Conservation (phyloP, 1,284 basidiomycete genomes). For the Trichosporon inkin region DNA sequence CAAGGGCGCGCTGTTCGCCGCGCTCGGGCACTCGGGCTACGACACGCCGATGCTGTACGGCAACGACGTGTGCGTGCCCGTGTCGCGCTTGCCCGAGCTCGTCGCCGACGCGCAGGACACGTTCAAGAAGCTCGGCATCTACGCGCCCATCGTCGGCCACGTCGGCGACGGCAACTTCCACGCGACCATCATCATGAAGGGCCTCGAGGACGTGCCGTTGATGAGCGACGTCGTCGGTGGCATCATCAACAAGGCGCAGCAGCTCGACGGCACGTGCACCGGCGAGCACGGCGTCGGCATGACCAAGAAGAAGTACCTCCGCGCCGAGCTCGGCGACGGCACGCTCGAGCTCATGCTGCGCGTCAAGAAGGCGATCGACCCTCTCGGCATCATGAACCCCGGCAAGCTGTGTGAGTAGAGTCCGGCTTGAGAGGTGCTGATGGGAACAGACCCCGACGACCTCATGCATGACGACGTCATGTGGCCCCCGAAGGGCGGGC, state of each 20-base stretch:
- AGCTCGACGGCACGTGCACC: constrained; percentile 52
- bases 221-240: constrained; percentile 9
- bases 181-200: constrained; percentile 29
- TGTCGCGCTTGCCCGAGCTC: constrained; percentile 68
- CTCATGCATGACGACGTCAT: constrained; percentile 14
- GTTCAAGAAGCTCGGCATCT: constrained; percentile 58
- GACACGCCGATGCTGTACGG: constrained; percentile 58
- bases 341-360: constrained; percentile 71
- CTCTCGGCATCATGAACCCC: constrained; percentile 70
- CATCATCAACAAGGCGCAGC: constrained; percentile 19
- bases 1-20: constrained; percentile 71
- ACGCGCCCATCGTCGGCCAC: constrained; percentile 60
- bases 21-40: constrained; percentile 53
- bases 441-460: constrained; percentile 23
- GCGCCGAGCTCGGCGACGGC: constrained; percentile 66
- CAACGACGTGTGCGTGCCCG: constrained; percentile 80
- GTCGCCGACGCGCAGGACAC: constrained; percentile 71
- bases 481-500: constrained; percentile 8
- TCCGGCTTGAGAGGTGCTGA: neutral
- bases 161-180: constrained; percentile 69
- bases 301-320: constrained; percentile 62
- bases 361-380: constrained; percentile 68
- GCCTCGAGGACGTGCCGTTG: constrained; percentile 11
- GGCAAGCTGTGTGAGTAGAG: constrained; percentile 56
- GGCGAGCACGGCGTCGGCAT: constrained; percentile 77